Base-by-base conservation (phyloP, 345 rosid genomes). In the Anacardium occidentale region DNA sequence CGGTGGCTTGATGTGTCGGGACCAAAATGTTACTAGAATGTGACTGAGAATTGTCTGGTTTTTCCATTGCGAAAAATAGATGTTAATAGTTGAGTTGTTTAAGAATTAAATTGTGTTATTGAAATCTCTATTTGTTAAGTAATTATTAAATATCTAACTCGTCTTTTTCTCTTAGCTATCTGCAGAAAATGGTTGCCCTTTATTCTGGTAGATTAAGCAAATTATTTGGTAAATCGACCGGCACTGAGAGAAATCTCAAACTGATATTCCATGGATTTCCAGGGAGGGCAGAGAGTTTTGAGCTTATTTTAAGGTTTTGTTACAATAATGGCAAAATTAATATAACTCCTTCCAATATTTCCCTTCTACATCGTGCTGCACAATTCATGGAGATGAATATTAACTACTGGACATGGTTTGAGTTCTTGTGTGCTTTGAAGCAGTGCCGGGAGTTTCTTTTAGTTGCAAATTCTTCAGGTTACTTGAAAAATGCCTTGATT, bases 261-360 rank as follows among this genome's bases (percentile, higher is more conserved):
- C 88, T 95, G 67, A 81, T 95, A 75, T 91, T 95, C 59, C 83
- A 87, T 69, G 99, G 89, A 55, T 95, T 95, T 65, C 98, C 99
- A 0, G 98, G 97, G 44, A 97, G 98, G 32, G 68, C 91, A 0
- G 88, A 82, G 73, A 72, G 87, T 77, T 92, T 95, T 68, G 96
- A 92, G 85, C 87, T 91, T 60, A 56, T 90, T 10, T 86, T 87
- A 37, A 83, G 90, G 73, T 95, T 92, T 85, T 95, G 97, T 72
- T 92, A 95, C 88, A 88, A 70, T 58, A 85, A 79, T 11, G 91
- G 98, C 64, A 51, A 66, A 51, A 69, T 83, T 21, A 78, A 79
- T 44, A 79, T 91, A 55, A 79, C 72, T 70, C 89, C 92, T 62
- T 81, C 82, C 56, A 91, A 92, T 68, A 73, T 90, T 64, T 79